phyloP scores from a whole-genome alignment of 2,329 filamentous ascomycete genomes.

The Cryoendolithus antarcticus region DNA sequence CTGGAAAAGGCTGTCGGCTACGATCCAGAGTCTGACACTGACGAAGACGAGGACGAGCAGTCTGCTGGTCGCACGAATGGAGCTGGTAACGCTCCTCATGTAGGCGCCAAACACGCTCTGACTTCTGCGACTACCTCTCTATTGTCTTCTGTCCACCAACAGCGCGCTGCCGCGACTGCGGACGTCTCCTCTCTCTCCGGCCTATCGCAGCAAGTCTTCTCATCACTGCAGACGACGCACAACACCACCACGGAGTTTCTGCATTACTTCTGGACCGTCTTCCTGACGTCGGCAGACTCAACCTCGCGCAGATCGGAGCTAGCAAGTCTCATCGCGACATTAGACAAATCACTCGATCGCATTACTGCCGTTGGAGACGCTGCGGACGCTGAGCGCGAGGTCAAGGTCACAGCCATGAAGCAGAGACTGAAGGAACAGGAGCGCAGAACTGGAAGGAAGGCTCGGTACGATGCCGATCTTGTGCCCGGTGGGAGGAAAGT shows the following conservation, averaged over 20 bases:
- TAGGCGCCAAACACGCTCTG: constrained; percentile 10
- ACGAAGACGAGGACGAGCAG: constrained; percentile 28
- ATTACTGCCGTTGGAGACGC: constrained; percentile 70
- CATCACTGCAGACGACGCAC: constrained; percentile 62
- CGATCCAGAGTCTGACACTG: constrained; percentile 49
- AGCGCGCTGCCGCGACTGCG: constrained; percentile 8
- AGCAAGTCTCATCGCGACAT: constrained; percentile 67
- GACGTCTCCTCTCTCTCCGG: constrained; percentile 17
- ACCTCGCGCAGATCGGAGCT: constrained; percentile 58
- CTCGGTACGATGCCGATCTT: constrained; percentile 48
- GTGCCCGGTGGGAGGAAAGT: constrained; percentile 65
- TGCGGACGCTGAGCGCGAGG: constrained; percentile 61
- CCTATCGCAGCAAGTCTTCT: constrained; percentile 39
- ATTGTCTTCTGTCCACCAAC: constrained; percentile 4
- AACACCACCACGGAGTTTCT: constrained; percentile 90
- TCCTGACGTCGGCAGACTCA: constrained; percentile 67
- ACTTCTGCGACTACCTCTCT: constrained; percentile 42
- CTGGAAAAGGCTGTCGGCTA: constrained; percentile 56
- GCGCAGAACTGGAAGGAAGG: constrained; percentile 60
- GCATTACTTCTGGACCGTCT: constrained; percentile 93
- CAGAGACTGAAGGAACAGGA: constrained; percentile 59
- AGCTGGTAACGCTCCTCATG: constrained; percentile 26
- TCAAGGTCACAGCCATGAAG: constrained; percentile 54
- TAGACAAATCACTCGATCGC: constrained; percentile 62
- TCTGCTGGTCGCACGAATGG: constrained; percentile 11